Percentiles rank a stretch among this genome's conserved stretches.
Conservation (phyloP, 805 yeast species). For the Metschnikowia matae region DNA sequence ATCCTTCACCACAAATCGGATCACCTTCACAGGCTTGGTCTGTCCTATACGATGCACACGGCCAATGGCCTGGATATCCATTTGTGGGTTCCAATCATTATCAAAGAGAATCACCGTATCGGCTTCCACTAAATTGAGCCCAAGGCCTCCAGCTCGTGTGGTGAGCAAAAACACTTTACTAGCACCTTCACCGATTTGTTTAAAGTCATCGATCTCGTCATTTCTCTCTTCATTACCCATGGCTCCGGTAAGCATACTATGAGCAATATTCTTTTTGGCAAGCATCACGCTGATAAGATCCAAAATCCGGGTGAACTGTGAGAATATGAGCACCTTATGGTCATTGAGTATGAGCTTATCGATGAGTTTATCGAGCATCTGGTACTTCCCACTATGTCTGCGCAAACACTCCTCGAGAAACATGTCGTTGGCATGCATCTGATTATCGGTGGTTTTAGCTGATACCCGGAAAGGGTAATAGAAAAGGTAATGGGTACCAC, state of each 20-base stretch:
- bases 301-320: constrained; percentile 82
- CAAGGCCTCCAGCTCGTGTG: constrained; percentile 94
- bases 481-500: constrained; percentile 82
- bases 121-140: constrained; percentile 80
- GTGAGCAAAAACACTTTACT: constrained; percentile 64
- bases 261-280: constrained; percentile 39
- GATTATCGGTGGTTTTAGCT: not conserved
- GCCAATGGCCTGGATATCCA: constrained; percentile 94
- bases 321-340: constrained; percentile 77
- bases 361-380: constrained; percentile 60
- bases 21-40: constrained; percentile 73
- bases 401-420: constrained; percentile 29
- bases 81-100: constrained; percentile 97
- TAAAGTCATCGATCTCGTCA: constrained; percentile 54
- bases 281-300: constrained; percentile 79
- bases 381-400: constrained; percentile 69
- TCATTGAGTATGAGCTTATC: constrained; percentile 42
- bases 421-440: constrained; percentile 29
- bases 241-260: constrained; percentile 74
- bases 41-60: constrained; percentile 95
- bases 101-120: constrained; percentile 89
- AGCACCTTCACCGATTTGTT: constrained; percentile 17
- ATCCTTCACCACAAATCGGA: constrained; percentile 68
- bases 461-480: constrained; percentile 58
- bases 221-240: constrained; percentile 64